These are phyloP conservation scores for Hebeloma cylindrosporum DNA, from an alignment of 768 basidiomycete species.

Conservation along the genomic window DNA sequence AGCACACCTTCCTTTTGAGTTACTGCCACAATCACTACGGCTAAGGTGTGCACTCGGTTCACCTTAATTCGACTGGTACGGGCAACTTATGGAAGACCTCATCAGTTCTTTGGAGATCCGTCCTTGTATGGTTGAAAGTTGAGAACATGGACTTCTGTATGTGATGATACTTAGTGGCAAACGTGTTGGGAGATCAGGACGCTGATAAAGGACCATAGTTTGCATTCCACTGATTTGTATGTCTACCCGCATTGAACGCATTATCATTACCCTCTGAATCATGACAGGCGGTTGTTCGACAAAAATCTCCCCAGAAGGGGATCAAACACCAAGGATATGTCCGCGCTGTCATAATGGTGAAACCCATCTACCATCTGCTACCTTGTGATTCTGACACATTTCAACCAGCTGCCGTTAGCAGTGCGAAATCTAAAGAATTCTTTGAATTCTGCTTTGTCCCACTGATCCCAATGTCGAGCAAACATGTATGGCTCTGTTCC, in stretches of 20 bases:
- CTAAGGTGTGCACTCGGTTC: too few species aligned
- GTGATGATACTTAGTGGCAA: conserved; percentile 1
- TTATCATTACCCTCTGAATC: not conserved
- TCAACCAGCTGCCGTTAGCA: conserved; percentile 45
- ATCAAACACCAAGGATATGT: conserved; percentile 55
- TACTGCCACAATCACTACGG: too few species aligned
- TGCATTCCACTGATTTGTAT: conserved; percentile 26
- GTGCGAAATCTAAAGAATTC: conserved; percentile 61
- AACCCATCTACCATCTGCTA: not conserved
- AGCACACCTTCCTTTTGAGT: too few species aligned
- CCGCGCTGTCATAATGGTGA: conserved; percentile 67
- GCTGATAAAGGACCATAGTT: too few species aligned
- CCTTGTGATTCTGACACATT: not conserved
- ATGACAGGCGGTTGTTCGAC: conserved; percentile 59
- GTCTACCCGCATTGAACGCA: not conserved
- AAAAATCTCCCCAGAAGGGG: conserved; percentile 52
- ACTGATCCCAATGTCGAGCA: conserved; percentile 57
- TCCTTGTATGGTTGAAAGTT: too few species aligned
- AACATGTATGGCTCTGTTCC: conserved; percentile 62
- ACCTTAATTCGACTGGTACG: too few species aligned
- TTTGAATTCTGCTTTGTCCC: conserved; percentile 71
- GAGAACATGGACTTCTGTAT: conserved; percentile 15
- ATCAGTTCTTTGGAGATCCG: too few species aligned
- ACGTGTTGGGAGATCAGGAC: too few species aligned
- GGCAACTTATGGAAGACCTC: too few species aligned